A percentile compares a stretch with the other conserved stretches of the same genome.
phyloP scores from a whole-genome alignment of 1,284 basidiomycete species.

The Earliella scabrosa region DNA sequence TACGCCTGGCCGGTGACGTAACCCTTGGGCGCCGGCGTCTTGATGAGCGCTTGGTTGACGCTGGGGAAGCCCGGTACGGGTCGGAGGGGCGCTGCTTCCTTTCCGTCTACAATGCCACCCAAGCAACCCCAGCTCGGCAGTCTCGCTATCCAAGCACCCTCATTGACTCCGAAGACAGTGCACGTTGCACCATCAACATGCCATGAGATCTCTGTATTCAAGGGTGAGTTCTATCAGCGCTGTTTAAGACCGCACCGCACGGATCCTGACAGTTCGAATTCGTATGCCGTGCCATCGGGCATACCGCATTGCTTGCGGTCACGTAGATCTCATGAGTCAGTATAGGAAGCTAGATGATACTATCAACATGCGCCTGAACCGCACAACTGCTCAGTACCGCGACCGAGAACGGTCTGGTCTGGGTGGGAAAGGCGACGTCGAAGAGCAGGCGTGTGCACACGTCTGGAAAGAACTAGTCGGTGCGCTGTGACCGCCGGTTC shows the following conservation, averaged over 20 bases:
- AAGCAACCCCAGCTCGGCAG: slow-evolving; percentile 64
- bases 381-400: slow-evolving; percentile 79
- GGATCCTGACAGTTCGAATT: background rate
- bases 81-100: slow-evolving; percentile 1
- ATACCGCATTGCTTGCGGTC: slow-evolving; percentile 5
- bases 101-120: slow-evolving; percentile 45
- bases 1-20: slow-evolving; percentile 11
- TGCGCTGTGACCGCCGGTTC: slow-evolving; percentile 40
- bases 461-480: slow-evolving; percentile 86
- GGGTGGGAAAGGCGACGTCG: slow-evolving; percentile 50
- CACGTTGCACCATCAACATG: slow-evolving; percentile 76
- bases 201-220: slow-evolving; percentile 81
- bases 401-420: slow-evolving; percentile 62
- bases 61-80: background rate
- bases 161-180: slow-evolving; percentile 59
- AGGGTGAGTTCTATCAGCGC: slow-evolving; percentile 54
- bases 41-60: background rate
- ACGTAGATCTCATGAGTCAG: slow-evolving; percentile 80
- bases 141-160: slow-evolving; percentile 68
- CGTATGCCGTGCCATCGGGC: background rate
- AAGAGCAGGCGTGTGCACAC: slow-evolving; percentile 77
- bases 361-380: slow-evolving; percentile 84
- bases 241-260: background rate
- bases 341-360: slow-evolving; percentile 86
- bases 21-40: slow-evolving; percentile 14